Conservation (phyloP, 2,329 filamentous ascomycete genomes). For the Dissoconium aciculare region DNA sequence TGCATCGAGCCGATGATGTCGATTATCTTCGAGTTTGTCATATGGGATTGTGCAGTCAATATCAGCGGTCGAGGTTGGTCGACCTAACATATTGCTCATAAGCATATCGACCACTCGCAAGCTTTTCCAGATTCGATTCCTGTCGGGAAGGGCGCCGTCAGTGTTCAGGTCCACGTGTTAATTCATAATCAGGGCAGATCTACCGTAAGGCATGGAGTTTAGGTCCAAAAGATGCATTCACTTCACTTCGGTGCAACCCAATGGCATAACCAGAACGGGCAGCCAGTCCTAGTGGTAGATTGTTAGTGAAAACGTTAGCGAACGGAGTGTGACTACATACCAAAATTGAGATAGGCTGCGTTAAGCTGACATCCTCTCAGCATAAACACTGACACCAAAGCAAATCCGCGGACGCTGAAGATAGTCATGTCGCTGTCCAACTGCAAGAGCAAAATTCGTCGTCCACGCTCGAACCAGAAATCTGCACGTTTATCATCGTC, state of each 20-base stretch:
- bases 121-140: constrained; percentile 40
- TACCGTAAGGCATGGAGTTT: constrained; percentile 20
- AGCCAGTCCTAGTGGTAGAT: constrained; percentile 24
- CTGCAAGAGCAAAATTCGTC: constrained; percentile 31
- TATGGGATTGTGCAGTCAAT: constrained; percentile 34
- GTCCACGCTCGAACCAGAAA: constrained; percentile 34
- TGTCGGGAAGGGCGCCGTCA: too few relatives aligned
- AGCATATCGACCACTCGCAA: constrained; percentile 38
- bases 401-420: constrained; percentile 37
- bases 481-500: constrained; percentile 31
- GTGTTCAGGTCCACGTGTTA: neutral
- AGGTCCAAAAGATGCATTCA: constrained; percentile 35
- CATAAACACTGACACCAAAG: constrained; percentile 39
- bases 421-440: constrained; percentile 37
- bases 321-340: constrained; percentile 11
- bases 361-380: constrained; percentile 38
- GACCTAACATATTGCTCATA: constrained; percentile 36
- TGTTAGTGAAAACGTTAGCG: neutral
- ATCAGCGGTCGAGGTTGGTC: constrained; percentile 39
- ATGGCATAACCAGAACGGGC: constrained; percentile 38
- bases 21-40: constrained; percentile 14
- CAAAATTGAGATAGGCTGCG: constrained; percentile 38
- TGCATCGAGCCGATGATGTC: constrained; percentile 21
- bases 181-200: too few relatives aligned
- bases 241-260: constrained; percentile 38